phyloP scores from a whole-genome alignment of 2,329 filamentous ascomycete genomes.

The Berkeleyomyces rouxiae region DNA sequence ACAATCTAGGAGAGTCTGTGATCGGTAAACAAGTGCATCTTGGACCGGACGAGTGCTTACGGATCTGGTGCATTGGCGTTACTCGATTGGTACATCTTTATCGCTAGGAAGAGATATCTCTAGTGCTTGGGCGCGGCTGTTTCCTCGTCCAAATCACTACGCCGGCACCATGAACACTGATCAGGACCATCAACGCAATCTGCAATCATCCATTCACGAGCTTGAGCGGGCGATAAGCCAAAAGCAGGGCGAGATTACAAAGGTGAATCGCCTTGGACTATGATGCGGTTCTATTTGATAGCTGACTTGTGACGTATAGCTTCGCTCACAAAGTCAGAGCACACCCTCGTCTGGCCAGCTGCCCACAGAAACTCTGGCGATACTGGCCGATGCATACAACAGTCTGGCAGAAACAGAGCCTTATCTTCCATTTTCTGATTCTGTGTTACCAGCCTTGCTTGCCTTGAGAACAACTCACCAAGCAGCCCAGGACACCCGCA shows the following conservation, averaged over 20 bases:
- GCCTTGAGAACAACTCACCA: conserved; percentile 51
- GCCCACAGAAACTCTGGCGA: conserved; percentile 21
- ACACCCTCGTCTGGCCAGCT: conserved; percentile 6
- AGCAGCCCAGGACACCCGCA: conserved; percentile 46
- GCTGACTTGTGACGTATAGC: conserved; percentile 15
- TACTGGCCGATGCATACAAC: conserved; percentile 50
- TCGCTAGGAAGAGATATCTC: too few species aligned
- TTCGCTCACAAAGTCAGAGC: conserved; percentile 12
- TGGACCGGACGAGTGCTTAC: too few species aligned
- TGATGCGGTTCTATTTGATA: background rate
- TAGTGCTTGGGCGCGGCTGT: too few species aligned
- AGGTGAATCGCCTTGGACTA: conserved; percentile 21
- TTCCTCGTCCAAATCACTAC: background rate
- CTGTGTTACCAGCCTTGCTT: conserved; percentile 53
- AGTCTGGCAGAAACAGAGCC: conserved; percentile 44
- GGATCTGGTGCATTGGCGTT: too few species aligned
- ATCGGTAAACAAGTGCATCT: too few species aligned
- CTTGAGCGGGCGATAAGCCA: conserved; percentile 42
- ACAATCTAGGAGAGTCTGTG: background rate
- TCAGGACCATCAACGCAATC: conserved; percentile 31
- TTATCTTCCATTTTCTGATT: conserved; percentile 48
- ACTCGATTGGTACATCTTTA: too few species aligned
- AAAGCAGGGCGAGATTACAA: conserved; percentile 33
- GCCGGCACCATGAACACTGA: conserved; percentile 14
- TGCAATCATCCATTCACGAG: conserved; percentile 52